These are phyloP conservation scores for Orbilia oligospora DNA, from an alignment of 2,329 filamentous ascomycete species.

Conservation along the genomic window DNA sequence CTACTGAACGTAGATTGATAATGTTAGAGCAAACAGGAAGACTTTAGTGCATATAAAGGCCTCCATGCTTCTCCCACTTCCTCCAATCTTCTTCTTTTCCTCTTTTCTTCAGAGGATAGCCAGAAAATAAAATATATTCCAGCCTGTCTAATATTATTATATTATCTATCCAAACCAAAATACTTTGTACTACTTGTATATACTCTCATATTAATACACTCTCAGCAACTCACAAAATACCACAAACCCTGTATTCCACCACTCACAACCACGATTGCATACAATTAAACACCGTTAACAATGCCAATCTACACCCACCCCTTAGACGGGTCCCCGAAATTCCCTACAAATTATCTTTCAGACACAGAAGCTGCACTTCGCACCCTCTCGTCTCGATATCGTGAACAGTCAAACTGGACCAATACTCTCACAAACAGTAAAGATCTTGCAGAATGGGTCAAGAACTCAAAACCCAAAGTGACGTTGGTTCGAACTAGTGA, in stretches of 20 bases:
- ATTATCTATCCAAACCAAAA: too few species aligned
- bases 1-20: too few species aligned
- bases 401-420: not conserved
- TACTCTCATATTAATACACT: too few species aligned
- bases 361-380: not conserved
- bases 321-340: not conserved
- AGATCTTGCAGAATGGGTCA: not conserved
- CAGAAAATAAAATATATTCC: too few species aligned
- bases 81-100: not conserved
- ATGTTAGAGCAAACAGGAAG: too few species aligned
- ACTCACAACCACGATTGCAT: too few species aligned
- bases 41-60: too few species aligned
- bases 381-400: not conserved
- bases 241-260: not conserved
- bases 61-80: too few species aligned
- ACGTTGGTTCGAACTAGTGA: not conserved
- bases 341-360: not conserved
- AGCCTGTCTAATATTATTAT: not conserved
- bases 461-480: not conserved
- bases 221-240: not conserved
- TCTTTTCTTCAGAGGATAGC: not conserved
- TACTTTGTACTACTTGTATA: too few species aligned
- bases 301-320: slow-evolving; percentile 3
- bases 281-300: too few species aligned
- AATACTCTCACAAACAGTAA: not conserved